Conservation (phyloP, 169 alveolate species). For the Eimeria falciformis region DNA sequence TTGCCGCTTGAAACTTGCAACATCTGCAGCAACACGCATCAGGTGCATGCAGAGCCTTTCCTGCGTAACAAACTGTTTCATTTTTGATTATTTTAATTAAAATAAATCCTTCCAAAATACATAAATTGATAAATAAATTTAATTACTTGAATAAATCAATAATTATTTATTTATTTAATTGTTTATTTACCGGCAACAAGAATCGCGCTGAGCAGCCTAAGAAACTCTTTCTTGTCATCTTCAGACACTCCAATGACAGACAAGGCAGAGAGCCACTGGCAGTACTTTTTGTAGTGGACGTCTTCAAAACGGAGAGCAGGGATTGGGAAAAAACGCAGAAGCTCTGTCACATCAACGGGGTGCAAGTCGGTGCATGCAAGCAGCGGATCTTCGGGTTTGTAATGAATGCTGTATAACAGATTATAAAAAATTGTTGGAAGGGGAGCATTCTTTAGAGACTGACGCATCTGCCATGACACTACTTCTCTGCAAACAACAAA, state of each 20-base stretch:
- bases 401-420: conserved; percentile 70
- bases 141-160: too few relatives aligned
- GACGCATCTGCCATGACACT: conserved; percentile 63
- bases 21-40: neutral
- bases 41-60: neutral
- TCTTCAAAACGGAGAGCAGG: conserved; percentile 44
- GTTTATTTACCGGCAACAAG: conserved; percentile 79
- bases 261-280: conserved; percentile 57
- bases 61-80: too few relatives aligned
- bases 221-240: conserved; percentile 28
- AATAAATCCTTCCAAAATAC: too few relatives aligned
- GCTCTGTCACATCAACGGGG: conserved; percentile 69
- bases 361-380: conserved; percentile 27
- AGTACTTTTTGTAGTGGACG: conserved; percentile 46
- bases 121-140: too few relatives aligned
- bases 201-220: conserved; percentile 46
- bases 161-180: too few relatives aligned
- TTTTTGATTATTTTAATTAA: too few relatives aligned
- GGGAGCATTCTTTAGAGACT: conserved; percentile 41
- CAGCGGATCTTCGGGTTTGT: conserved; percentile 16
- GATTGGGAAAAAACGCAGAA: conserved; percentile 56
- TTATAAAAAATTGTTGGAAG: conserved; percentile 70
- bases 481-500: conserved; percentile 22
- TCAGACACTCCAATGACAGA: conserved; percentile 56
- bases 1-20: conserved; percentile 42